Conservation (phyloP, 495 filamentous ascomycete species). For the Chlorociboria aeruginascens region DNA sequence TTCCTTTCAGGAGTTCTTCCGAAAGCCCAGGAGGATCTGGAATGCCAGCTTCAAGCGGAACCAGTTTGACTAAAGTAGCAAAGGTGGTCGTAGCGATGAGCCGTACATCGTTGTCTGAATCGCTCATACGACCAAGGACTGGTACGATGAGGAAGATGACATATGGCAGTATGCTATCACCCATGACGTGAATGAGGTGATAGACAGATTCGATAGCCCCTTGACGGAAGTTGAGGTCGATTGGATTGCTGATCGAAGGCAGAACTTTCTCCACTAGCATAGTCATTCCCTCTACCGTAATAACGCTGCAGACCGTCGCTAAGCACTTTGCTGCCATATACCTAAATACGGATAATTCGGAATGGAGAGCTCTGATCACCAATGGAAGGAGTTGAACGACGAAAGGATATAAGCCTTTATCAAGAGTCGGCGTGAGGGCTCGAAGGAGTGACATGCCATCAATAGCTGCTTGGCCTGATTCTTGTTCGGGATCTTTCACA, state of each 20-base stretch:
- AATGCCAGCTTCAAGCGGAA: conserved; percentile 95
- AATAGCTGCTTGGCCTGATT: conserved; percentile 80
- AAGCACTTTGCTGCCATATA: conserved; percentile 97
- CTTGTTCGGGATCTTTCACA: conserved; percentile 53
- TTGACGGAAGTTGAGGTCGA: conserved; percentile 79
- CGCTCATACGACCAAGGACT: conserved; percentile 96
- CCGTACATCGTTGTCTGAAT: conserved; percentile 89
- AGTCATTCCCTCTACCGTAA: conserved; percentile 89
- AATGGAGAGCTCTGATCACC: conserved; percentile 75
- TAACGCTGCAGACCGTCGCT: conserved; percentile 92
- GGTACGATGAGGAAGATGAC: conserved; percentile 99
- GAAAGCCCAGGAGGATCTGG: conserved; percentile 92
- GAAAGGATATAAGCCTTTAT: conserved; percentile 60
- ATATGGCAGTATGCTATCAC: conserved; percentile 88
- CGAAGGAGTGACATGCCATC: conserved; percentile 89
- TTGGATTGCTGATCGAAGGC: conserved; percentile 75
- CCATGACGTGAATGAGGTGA: conserved; percentile 95
- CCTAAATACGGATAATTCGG: conserved; percentile 75
- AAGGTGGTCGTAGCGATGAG: conserved; percentile 95
- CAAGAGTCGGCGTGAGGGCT: conserved; percentile 74
- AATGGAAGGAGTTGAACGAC: conserved; percentile 75
- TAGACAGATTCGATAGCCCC: conserved; percentile 92
- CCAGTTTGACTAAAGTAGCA: conserved; percentile 93
- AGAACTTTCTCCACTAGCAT: conserved; percentile 87
- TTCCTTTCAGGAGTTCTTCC: conserved; percentile 71